Conservation (phyloP, 2,329 filamentous ascomycete genomes). For the Trichophyton schoenleinii region DNA sequence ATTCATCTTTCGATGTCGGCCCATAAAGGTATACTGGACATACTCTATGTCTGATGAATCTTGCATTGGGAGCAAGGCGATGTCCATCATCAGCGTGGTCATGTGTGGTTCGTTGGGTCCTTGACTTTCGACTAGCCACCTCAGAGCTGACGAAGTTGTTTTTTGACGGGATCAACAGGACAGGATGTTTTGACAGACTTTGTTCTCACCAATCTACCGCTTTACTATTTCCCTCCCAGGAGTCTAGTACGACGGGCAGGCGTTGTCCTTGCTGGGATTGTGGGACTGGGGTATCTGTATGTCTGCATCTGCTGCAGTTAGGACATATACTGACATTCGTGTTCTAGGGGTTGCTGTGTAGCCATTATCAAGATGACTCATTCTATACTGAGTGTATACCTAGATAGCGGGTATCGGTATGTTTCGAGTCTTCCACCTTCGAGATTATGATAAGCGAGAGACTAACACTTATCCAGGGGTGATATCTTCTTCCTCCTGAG, state of each 20-base stretch:
- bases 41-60: constrained; percentile 15
- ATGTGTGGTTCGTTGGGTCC: not conserved
- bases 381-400: constrained; percentile 24
- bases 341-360: constrained; percentile 28
- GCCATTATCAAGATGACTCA: constrained; percentile 31
- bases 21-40: constrained; percentile 37
- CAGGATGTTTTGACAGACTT: not conserved
- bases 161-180: not conserved
- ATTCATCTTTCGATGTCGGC: constrained; percentile 38
- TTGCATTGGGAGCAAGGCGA: not conserved
- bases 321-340: not conserved
- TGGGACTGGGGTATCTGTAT: constrained; percentile 34
- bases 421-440: not conserved
- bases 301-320: constrained; percentile 7
- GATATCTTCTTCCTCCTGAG: constrained; percentile 14
- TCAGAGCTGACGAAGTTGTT: not conserved
- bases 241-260: constrained; percentile 21
- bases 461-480: constrained; percentile 8
- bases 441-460: not conserved
- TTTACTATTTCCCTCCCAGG: constrained; percentile 4
- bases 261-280: constrained; percentile 31
- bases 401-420: constrained; percentile 26
- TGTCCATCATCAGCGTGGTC: not conserved
- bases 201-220: not conserved
- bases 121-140: not conserved